Evolutionary conservation across 208 protist genomes (phyloP).

Genomic region (Naegleria lovaniensis): DNA sequence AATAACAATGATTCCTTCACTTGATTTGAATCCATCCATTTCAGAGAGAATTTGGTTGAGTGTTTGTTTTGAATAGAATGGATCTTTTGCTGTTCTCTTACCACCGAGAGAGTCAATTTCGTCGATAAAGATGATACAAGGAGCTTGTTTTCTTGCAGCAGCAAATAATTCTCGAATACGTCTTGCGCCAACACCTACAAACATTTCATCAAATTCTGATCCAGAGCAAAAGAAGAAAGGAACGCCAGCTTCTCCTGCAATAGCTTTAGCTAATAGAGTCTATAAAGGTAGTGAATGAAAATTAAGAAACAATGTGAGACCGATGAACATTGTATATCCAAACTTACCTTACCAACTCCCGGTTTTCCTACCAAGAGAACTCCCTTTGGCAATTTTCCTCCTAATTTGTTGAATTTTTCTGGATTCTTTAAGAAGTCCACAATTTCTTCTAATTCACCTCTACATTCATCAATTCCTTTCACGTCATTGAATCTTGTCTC

Average conservation of each 20-base stretch:
- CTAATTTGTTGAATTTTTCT: slow-evolving; percentile 80
- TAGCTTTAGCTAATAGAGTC: slow-evolving; percentile 77
- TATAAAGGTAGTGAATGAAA: too few relatives aligned
- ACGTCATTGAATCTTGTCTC: slow-evolving; percentile 2
- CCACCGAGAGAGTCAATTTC: slow-evolving; percentile 93
- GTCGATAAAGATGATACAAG: slow-evolving; percentile 96
- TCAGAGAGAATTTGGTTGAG: slow-evolving; percentile 93
- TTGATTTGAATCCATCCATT: slow-evolving; percentile 81
- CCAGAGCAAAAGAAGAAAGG: slow-evolving; percentile 89
- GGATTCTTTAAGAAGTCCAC: slow-evolving; percentile 87
- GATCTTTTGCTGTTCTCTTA: slow-evolving; percentile 62
- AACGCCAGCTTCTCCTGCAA: slow-evolving; percentile 78
- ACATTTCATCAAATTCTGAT: slow-evolving; percentile 93
- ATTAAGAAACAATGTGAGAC: neutral
- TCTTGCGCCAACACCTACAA: slow-evolving; percentile 88
- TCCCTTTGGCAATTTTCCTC: slow-evolving; percentile 88
- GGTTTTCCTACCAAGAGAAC: slow-evolving; percentile 88
- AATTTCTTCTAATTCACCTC: slow-evolving; percentile 88
- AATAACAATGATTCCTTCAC: slow-evolving; percentile 87
- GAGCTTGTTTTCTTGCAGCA: slow-evolving; percentile 71
- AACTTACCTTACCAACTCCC: slow-evolving; percentile 77
- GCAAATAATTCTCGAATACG: slow-evolving; percentile 87
- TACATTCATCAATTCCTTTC: slow-evolving; percentile 77
- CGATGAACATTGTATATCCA: neutral
- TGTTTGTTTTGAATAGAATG: slow-evolving; percentile 74